Conservation (phyloP, 108 stramenopile genomes). For the Fragilaria crotonensis region DNA sequence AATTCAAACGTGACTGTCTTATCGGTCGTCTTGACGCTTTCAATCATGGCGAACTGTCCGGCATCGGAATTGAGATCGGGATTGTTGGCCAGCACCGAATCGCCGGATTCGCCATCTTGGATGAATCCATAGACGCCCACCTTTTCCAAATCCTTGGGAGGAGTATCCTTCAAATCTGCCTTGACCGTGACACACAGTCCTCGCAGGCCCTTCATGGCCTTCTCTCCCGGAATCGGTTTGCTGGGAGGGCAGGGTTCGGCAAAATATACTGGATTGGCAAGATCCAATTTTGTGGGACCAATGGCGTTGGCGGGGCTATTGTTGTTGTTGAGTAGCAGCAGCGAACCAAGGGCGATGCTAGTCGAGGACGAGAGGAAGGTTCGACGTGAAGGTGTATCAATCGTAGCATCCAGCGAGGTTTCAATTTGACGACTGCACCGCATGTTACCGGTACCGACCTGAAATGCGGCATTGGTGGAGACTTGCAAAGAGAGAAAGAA, state of each 20-base stretch:
- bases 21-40: conserved; percentile 46
- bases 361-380: background rate
- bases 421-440: background rate
- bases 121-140: conserved; percentile 81
- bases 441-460: too few relatives aligned
- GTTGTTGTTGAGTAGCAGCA: too few relatives aligned
- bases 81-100: conserved; percentile 88
- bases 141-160: conserved; percentile 59
- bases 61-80: conserved; percentile 87
- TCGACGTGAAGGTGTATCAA: background rate
- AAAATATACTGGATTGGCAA: conserved; percentile 59
- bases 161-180: conserved; percentile 40
- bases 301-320: conserved; percentile 46
- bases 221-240: conserved; percentile 89
- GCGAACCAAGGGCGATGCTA: background rate
- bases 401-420: background rate
- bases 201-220: conserved; percentile 90
- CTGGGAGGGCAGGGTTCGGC: conserved; percentile 73
- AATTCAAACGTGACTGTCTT: conserved; percentile 79
- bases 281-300: conserved; percentile 79
- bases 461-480: too few relatives aligned
- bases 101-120: conserved; percentile 59
- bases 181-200: conserved; percentile 84
- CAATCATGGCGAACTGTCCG: conserved; percentile 87
- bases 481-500: too few relatives aligned